phyloP scores from a whole-genome alignment of 1,284 basidiomycete genomes.

The Trametes versicolor region DNA sequence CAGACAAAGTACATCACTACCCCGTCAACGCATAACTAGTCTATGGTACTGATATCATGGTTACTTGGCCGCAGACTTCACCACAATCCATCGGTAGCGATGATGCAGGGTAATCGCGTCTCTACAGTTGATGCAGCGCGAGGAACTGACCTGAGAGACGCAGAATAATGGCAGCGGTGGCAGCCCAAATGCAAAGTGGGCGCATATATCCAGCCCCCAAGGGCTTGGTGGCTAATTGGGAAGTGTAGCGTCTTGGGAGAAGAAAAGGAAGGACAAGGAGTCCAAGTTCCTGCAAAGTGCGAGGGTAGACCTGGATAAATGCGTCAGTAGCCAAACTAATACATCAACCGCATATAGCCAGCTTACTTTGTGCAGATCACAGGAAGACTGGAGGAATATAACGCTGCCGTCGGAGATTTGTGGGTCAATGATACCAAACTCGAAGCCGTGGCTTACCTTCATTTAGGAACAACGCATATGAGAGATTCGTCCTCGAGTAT shows the following conservation, averaged over 20 bases:
- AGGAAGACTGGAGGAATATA: conserved; percentile 30
- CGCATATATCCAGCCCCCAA: conserved; percentile 10
- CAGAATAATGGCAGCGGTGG: conserved; percentile 41
- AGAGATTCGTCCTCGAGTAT: conserved; percentile 42
- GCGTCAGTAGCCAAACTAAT: conserved; percentile 30
- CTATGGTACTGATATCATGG: neutral
- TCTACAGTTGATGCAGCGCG: neutral
- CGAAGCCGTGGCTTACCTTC: neutral
- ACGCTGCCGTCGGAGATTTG: conserved; percentile 35
- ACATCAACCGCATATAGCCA: neutral
- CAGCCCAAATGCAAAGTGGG: conserved; percentile 44
- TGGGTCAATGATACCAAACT: conserved; percentile 10
- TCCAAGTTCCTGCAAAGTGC: conserved; percentile 42
- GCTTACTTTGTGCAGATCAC: conserved; percentile 25
- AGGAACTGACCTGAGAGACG: neutral
- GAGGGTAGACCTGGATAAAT: conserved; percentile 44
- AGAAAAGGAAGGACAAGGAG: conserved; percentile 49
- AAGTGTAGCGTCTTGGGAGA: conserved; percentile 50
- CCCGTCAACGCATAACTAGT: neutral
- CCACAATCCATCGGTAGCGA: conserved; percentile 31
- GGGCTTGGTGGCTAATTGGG: neutral
- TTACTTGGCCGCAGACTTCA: conserved; percentile 14
- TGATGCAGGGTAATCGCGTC: conserved; percentile 32
- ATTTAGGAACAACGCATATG: conserved; percentile 37
- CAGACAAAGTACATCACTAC: neutral